Percentiles rank a stretch among this genome's conserved stretches.
Evolutionary conservation across 768 basidiomycete genomes (phyloP).

Genomic region (Podaxis sp.): DNA sequence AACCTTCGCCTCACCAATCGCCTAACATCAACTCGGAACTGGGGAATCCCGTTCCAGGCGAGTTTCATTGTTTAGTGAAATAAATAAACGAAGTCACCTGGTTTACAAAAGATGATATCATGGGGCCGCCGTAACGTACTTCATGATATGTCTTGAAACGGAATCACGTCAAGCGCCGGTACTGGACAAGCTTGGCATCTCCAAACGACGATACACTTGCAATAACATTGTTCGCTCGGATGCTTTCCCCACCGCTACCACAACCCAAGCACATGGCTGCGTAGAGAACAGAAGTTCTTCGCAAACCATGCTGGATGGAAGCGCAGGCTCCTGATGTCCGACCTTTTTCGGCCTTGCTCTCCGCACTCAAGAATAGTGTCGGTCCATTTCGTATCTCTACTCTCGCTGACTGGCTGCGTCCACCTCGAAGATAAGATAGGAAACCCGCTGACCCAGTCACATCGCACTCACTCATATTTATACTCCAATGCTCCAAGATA

Average conservation of each 20-base stretch:
- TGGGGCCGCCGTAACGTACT: background rate
- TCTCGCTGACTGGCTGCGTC: background rate
- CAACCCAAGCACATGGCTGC: background rate
- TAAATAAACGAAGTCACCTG: background rate
- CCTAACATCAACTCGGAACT: background rate
- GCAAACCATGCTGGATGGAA: background rate
- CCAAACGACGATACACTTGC: background rate
- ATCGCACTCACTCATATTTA: background rate
- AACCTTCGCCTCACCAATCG: conserved; percentile 8
- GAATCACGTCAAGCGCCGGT: background rate
- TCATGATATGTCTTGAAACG: background rate
- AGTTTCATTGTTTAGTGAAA: background rate
- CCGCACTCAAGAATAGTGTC: background rate
- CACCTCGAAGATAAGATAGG: background rate
- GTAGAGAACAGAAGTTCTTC: background rate
- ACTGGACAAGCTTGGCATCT: background rate
- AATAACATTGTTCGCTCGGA: background rate
- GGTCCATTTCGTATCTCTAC: background rate
- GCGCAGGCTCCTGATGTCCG: background rate
- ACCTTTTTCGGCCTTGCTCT: background rate
- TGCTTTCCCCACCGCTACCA: background rate
- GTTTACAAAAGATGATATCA: background rate
- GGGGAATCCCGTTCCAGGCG: background rate
- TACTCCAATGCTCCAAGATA: background rate
- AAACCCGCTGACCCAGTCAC: background rate